These are phyloP conservation scores for Xylaria acuta DNA, from an alignment of 495 filamentous ascomycete genomes.

Conservation along the genomic window DNA sequence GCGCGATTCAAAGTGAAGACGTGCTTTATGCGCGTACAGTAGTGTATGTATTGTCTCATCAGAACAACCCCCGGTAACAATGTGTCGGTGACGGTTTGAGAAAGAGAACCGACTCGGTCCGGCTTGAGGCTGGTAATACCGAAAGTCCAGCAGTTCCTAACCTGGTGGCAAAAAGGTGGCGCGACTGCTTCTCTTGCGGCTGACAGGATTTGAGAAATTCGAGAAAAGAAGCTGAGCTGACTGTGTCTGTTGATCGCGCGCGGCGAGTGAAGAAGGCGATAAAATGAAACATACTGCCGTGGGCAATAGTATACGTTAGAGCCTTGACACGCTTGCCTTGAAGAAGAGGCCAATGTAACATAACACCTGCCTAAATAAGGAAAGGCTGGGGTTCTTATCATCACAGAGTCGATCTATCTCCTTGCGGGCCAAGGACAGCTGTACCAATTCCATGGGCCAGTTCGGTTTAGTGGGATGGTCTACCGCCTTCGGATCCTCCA, in stretches of 20 bases:
- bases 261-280: neutral
- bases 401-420: neutral
- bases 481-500: neutral
- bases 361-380: constrained; percentile 11
- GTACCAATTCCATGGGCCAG: constrained; percentile 13
- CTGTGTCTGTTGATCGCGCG: neutral
- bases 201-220: constrained; percentile 7
- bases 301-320: neutral
- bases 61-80: too few relatives aligned
- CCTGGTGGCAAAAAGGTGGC: too few relatives aligned
- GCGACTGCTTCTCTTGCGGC: too few relatives aligned
- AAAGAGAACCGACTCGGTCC: too few relatives aligned
- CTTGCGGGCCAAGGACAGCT: neutral
- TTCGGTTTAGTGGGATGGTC: neutral
- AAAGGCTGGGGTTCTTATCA: neutral
- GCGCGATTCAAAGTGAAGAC: too few relatives aligned
- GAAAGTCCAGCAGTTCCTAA: too few relatives aligned
- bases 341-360: neutral
- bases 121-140: too few relatives aligned
- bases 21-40: too few relatives aligned
- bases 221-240: neutral
- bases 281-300: neutral
- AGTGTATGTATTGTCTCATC: too few relatives aligned
- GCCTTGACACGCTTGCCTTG: neutral
- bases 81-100: too few relatives aligned